A percentile compares a stretch with the other conserved stretches of the same genome.
Conservation (phyloP, 352 stramenopile genomes). For the Pythium folliculosum region DNA sequence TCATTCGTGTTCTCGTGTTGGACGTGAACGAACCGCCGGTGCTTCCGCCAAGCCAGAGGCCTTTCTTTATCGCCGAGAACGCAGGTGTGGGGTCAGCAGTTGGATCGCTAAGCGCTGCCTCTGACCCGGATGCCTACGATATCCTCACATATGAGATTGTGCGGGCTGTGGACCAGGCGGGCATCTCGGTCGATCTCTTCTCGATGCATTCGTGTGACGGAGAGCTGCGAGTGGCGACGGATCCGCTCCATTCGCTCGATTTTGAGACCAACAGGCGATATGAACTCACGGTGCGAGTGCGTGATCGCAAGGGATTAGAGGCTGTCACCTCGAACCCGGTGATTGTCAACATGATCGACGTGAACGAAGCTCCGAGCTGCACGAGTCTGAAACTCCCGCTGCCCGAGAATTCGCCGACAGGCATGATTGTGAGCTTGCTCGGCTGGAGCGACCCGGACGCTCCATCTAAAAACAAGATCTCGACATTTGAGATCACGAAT, state of each 20-base stretch:
- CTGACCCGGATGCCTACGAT: constrained; percentile 55
- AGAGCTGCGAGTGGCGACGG: constrained; percentile 41
- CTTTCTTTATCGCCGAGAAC: constrained; percentile 44
- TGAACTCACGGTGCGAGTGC: constrained; percentile 40
- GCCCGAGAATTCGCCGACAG: constrained; percentile 34
- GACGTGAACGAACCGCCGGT: constrained; percentile 54
- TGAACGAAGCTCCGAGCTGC: constrained; percentile 37
- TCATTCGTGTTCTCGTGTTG: constrained; percentile 41
- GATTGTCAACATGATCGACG: constrained; percentile 31
- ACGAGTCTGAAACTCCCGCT: constrained; percentile 11
- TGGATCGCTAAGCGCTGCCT: constrained; percentile 34
- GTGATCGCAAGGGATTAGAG: constrained; percentile 43
- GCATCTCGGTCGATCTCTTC: constrained; percentile 47
- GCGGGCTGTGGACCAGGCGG: constrained; percentile 27
- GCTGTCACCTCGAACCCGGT: constrained; percentile 20
- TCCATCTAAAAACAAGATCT: constrained; percentile 41
- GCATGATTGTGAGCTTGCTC: constrained; percentile 31
- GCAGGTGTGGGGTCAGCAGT: constrained; percentile 35
- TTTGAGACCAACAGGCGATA: constrained; percentile 40
- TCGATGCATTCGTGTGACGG: constrained; percentile 58
- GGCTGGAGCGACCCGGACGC: constrained; percentile 48
- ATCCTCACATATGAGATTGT: constrained; percentile 43
- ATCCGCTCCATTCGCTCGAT: constrained; percentile 32
- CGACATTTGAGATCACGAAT: constrained; percentile 44
- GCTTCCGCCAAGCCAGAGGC: constrained; percentile 31